Percentiles rank a stretch among this genome's conserved stretches.
Evolutionary conservation across 768 basidiomycete genomes (phyloP).

Genomic region (Leccinum boreale): DNA sequence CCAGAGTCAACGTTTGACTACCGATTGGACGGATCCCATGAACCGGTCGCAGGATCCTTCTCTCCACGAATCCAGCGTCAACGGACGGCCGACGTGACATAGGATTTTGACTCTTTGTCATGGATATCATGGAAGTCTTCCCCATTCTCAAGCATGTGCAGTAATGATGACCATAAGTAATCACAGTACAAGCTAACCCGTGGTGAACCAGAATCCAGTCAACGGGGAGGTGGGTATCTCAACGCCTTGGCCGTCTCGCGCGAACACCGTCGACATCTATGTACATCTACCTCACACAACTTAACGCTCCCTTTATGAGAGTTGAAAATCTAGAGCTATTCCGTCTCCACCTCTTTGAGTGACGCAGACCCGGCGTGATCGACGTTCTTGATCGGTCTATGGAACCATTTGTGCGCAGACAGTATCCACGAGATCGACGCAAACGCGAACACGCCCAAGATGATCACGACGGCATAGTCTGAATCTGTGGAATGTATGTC

Average conservation of each 20-base stretch:
- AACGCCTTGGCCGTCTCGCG: no score
- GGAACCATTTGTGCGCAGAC: constrained; percentile 71
- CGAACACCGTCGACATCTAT: background rate
- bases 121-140: background rate
- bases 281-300: background rate
- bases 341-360: constrained; percentile 7
- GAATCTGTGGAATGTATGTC: background rate
- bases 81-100: constrained; percentile 23
- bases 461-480: constrained; percentile 71
- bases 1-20: no score
- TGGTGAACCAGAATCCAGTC: background rate
- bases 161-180: background rate
- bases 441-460: constrained; percentile 62
- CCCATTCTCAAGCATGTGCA: constrained; percentile 1
- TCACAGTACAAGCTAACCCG: background rate
- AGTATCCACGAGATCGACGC: constrained; percentile 61
- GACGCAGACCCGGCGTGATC: constrained; percentile 19
- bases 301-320: background rate
- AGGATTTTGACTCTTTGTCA: background rate
- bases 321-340: constrained; percentile 7
- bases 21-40: constrained; percentile 8
- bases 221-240: background rate
- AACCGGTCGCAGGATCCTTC: constrained; percentile 17
- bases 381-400: constrained; percentile 56
- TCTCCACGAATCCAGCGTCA: constrained; percentile 20